Evolutionary conservation across 2,329 filamentous ascomycete genomes (phyloP).

Genomic region (Colletotrichum neosansevieriae): DNA sequence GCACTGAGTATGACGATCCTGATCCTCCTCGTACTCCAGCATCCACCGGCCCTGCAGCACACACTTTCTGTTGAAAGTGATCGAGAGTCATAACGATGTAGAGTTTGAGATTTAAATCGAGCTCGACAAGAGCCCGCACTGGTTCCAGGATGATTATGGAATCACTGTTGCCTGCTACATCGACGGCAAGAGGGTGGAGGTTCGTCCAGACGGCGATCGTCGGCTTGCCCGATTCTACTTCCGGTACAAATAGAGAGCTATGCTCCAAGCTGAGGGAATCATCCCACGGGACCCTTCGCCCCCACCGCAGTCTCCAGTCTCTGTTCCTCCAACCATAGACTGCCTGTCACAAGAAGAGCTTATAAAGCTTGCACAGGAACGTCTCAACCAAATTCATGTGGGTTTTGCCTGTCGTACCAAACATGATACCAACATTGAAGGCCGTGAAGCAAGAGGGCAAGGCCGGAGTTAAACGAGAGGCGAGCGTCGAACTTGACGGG

Average conservation of each 20-base stretch:
- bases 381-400: not conserved
- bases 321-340: not conserved
- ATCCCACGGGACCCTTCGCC: not conserved
- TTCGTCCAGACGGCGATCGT: not conserved
- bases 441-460: not conserved
- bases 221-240: not conserved
- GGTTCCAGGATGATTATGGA: not conserved
- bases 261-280: conserved; percentile 12
- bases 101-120: not conserved
- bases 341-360: not conserved
- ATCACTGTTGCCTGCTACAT: fast-evolving
- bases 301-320: not conserved
- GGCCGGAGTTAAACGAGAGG: conserved; percentile 12
- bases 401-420: fast-evolving
- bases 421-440: not conserved
- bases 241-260: not conserved
- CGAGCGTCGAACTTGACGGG: not conserved
- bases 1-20: conserved; percentile 18
- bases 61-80: conserved; percentile 10
- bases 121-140: not conserved
- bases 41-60: not conserved
- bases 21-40: not conserved
- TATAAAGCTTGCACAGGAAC: conserved; percentile 1
- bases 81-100: conserved; percentile 13
- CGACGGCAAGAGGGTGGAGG: not conserved